Evolutionary conservation across 2,329 filamentous ascomycete genomes (phyloP).

Genomic region (Verticillium albo-atrum): DNA sequence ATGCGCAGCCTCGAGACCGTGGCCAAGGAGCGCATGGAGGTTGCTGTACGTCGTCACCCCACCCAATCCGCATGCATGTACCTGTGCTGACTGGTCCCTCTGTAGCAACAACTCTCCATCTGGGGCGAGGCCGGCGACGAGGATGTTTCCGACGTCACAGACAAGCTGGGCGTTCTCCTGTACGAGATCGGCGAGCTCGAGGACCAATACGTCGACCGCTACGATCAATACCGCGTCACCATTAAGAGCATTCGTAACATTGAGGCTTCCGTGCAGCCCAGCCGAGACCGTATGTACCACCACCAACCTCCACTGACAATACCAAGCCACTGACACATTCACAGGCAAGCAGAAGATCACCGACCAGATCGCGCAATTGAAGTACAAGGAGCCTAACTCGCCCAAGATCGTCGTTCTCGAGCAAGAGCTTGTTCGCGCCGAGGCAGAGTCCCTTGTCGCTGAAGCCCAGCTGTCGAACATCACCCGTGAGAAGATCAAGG

Average conservation of each 20-base stretch:
- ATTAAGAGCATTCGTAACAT: constrained; percentile 99
- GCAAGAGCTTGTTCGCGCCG: constrained; percentile 95
- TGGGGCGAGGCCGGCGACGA: constrained; percentile 97
- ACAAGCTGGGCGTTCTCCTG: constrained; percentile 95
- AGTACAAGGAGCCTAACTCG: constrained; percentile 99
- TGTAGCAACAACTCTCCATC: constrained; percentile 93
- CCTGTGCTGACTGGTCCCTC: constrained; percentile 6
- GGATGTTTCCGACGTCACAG: constrained; percentile 96
- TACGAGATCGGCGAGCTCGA: constrained; percentile 99
- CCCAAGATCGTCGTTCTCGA: constrained; percentile 96
- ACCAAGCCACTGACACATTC: not conserved
- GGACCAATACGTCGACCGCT: constrained; percentile 96
- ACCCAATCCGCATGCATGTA: not conserved
- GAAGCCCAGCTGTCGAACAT: constrained; percentile 99
- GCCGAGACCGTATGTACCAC: constrained; percentile 77
- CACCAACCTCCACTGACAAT: not conserved
- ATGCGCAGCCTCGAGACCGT: constrained; percentile 98
- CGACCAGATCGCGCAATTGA: constrained; percentile 96
- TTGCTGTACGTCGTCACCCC: constrained; percentile 65
- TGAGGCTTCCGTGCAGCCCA: constrained; percentile 95
- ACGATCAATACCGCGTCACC: constrained; percentile 98
- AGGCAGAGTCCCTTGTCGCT: constrained; percentile 97
- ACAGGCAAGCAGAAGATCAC: constrained; percentile 98
- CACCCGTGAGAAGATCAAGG: constrained; percentile 98
- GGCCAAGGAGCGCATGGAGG: constrained; percentile 94